A percentile compares a stretch with the other conserved stretches of the same genome.
Evolutionary conservation across 1,284 basidiomycete genomes (phyloP).

Genomic region (Ustilago tritici): DNA sequence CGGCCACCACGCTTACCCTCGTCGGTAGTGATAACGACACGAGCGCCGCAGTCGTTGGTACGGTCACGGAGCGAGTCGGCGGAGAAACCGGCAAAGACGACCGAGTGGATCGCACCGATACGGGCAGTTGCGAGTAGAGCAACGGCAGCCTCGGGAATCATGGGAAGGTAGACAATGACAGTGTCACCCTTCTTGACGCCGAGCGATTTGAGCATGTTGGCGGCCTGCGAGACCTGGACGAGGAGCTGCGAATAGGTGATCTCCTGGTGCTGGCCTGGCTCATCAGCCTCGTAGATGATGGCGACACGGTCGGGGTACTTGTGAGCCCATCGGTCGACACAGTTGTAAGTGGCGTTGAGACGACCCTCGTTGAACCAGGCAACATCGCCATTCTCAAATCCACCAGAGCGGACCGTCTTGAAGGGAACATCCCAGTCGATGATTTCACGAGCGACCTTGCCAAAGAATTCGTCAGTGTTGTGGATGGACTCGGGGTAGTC

Average conservation of each 20-base stretch:
- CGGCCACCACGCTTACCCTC: constrained; percentile 96
- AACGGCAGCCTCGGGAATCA: constrained; percentile 80
- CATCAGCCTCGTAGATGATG: constrained; percentile 98
- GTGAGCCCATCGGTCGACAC: constrained; percentile 95
- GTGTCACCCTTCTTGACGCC: constrained; percentile 96
- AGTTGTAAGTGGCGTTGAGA: constrained; percentile 88
- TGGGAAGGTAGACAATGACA: constrained; percentile 75
- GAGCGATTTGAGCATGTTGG: constrained; percentile 89
- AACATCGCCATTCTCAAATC: constrained; percentile 87
- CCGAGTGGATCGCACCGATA: constrained; percentile 97
- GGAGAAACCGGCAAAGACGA: constrained; percentile 97
- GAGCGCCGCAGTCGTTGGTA: constrained; percentile 87
- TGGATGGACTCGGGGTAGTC: constrained; percentile 57
- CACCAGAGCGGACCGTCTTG: constrained; percentile 85
- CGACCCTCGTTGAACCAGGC: constrained; percentile 81
- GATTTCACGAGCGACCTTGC: constrained; percentile 77
- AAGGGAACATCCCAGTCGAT: constrained; percentile 93
- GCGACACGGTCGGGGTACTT: constrained; percentile 91
- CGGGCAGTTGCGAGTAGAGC: constrained; percentile 97
- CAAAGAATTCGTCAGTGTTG: constrained; percentile 62
- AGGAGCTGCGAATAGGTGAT: constrained; percentile 86
- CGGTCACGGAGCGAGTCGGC: constrained; percentile 96
- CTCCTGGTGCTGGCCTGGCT: constrained; percentile 83
- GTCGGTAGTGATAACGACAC: constrained; percentile 93
- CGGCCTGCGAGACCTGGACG: constrained; percentile 82